Percentiles rank a stretch among this genome's conserved stretches.
Conservation (phyloP, 2,329 filamentous ascomycete genomes). For the Hypocrella siamensis region DNA sequence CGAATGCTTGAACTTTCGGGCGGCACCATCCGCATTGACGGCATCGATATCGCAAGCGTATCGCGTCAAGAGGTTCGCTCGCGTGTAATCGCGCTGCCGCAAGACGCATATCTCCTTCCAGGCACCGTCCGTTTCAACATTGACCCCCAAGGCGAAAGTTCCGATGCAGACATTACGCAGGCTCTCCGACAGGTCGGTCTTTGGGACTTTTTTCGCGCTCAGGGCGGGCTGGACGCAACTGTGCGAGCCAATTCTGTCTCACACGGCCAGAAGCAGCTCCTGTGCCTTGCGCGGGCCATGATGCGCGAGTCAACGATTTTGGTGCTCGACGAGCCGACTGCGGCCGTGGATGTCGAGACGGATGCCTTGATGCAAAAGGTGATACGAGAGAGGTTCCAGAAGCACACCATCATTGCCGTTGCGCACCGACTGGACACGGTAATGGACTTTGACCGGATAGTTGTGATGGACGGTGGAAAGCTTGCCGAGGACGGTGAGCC, state of each 20-base stretch:
- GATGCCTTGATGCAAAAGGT: slow-evolving; percentile 1
- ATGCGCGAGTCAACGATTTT: background rate
- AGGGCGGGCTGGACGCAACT: slow-evolving; percentile 4
- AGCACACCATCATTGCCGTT: slow-evolving; percentile 2
- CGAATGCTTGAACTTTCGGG: slow-evolving; percentile 26
- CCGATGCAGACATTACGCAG: slow-evolving; percentile 14
- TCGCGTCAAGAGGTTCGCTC: slow-evolving; percentile 9
- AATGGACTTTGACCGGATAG: background rate
- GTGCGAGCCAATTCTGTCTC: slow-evolving; percentile 4
- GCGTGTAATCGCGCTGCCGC: slow-evolving; percentile 27
- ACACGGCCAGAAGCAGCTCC: slow-evolving; percentile 7
- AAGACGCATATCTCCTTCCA: slow-evolving; percentile 34
- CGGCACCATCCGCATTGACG: slow-evolving; percentile 29
- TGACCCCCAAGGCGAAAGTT: slow-evolving; percentile 21
- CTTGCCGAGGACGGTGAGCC: no score
- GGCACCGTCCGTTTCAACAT: slow-evolving; percentile 32
- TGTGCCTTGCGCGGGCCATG: slow-evolving; percentile 6
- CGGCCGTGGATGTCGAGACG: slow-evolving; percentile 3
- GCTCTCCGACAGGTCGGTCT: slow-evolving; percentile 6
- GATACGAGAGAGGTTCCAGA: slow-evolving; percentile 1
- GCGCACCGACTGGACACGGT: slow-evolving; percentile 1
- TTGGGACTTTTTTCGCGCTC: slow-evolving; percentile 1
- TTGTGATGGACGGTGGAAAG: background rate
- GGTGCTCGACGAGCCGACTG: slow-evolving; percentile 3
- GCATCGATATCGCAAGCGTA: slow-evolving; percentile 16